These are phyloP conservation scores for Ramularia collo-cygni DNA, from an alignment of 2,329 filamentous ascomycete species.

Conservation along the genomic window DNA sequence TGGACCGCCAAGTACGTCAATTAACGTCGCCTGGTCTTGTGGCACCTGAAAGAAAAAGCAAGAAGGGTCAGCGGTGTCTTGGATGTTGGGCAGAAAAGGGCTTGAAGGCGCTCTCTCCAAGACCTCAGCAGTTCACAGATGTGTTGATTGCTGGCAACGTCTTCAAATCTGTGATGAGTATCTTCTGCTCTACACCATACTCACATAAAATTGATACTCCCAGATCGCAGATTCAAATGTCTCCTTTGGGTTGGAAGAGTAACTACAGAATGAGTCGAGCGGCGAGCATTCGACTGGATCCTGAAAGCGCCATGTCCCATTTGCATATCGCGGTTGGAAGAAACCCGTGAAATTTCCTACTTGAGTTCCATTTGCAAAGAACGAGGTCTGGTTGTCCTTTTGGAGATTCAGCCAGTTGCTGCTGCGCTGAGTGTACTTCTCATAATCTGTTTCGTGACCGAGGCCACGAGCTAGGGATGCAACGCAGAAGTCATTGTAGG, in stretches of 20 bases:
- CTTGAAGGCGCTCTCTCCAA: too few relatives aligned
- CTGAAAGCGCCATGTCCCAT: constrained; percentile 61
- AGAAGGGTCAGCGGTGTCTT: too few relatives aligned
- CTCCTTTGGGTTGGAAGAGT: constrained; percentile 48
- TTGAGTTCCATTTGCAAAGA: constrained; percentile 45
- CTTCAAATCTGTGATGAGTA: too few relatives aligned
- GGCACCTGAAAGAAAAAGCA: too few relatives aligned
- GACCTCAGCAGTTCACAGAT: too few relatives aligned
- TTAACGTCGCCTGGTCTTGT: constrained; percentile 33
- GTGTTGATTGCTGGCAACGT: too few relatives aligned
- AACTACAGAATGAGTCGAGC: constrained; percentile 44
- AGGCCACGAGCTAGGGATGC: constrained; percentile 58
- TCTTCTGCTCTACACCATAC: too few relatives aligned
- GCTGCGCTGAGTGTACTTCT: constrained; percentile 56
- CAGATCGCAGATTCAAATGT: constrained; percentile 66
- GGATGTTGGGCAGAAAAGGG: too few relatives aligned
- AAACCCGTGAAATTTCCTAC: constrained; percentile 59
- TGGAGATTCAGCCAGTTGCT: constrained; percentile 67
- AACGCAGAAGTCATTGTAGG: constrained; percentile 62
- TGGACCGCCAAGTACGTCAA: constrained; percentile 34
- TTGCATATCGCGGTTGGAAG: constrained; percentile 60
- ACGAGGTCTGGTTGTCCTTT: constrained; percentile 51
- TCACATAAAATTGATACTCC: constrained; percentile 62
- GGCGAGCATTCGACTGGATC: constrained; percentile 50
- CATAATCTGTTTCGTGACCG: constrained; percentile 43